Percentiles rank a stretch among this genome's conserved stretches.
Conservation (phyloP, 208 protist species). For the Crithidia brevicula region DNA sequence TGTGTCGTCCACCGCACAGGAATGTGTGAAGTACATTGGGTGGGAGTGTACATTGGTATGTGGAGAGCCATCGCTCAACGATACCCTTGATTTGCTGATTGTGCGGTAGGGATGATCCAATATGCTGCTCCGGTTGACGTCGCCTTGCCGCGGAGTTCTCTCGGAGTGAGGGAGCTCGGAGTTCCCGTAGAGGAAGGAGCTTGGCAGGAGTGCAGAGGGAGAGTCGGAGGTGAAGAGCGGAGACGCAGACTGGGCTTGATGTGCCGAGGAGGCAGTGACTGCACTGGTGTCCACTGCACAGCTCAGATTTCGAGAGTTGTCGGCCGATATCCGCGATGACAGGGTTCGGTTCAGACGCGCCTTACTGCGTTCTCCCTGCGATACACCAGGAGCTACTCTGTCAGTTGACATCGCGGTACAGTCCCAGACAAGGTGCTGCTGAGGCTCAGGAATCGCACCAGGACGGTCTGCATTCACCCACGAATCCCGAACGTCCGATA, state of each 20-base stretch:
- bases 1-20: not conserved
- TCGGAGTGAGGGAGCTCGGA: not conserved
- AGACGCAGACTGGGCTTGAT: not conserved
- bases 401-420: not conserved
- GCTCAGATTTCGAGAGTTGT: slow-evolving; percentile 5
- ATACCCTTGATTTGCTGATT: not conserved
- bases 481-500: slow-evolving; percentile 9
- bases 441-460: slow-evolving; percentile 26
- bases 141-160: not conserved
- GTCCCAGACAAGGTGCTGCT: slow-evolving; percentile 32
- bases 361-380: not conserved
- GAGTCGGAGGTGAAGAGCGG: not conserved
- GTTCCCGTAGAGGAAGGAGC: not conserved
- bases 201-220: slow-evolving; percentile 10
- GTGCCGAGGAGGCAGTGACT: not conserved
- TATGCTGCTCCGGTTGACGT: not conserved
- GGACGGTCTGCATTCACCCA: slow-evolving; percentile 10
- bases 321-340: not conserved
- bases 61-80: not conserved
- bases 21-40: not conserved
- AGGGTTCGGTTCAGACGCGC: not conserved
- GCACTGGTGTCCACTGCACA: not conserved
- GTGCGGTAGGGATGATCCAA: not conserved
- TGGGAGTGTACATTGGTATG: not conserved
- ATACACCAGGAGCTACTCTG: not conserved